Evolutionary conservation across 768 basidiomycete species (phyloP).

Genomic region (Plicaturopsis crispa): DNA sequence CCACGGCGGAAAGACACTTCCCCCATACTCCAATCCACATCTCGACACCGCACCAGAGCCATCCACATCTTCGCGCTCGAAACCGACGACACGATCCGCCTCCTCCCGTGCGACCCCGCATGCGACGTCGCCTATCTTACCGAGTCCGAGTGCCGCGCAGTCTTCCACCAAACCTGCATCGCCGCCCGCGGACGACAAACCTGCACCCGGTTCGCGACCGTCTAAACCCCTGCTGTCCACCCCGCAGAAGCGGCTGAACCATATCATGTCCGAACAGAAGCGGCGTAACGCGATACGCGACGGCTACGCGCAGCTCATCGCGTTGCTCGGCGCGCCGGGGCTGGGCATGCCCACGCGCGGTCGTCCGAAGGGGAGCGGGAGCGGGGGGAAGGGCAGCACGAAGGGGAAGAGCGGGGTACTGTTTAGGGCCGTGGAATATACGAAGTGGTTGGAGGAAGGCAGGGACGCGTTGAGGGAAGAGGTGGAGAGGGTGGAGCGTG

Average conservation of each 20-base stretch:
- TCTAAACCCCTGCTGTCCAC: constrained; percentile 67
- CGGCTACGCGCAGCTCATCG: constrained; percentile 83
- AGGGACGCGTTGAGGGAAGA: constrained; percentile 64
- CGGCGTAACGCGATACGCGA: constrained; percentile 88
- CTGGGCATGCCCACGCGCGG: constrained; percentile 74
- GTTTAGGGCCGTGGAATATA: constrained; percentile 82
- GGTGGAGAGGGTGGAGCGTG: constrained; percentile 23
- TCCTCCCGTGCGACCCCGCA: constrained; percentile 17
- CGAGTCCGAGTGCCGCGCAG: constrained; percentile 4
- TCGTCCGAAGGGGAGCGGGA: constrained; percentile 73
- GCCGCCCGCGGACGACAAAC: constrained; percentile 12
- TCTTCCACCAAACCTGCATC: constrained; percentile 17
- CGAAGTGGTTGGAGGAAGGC: constrained; percentile 81
- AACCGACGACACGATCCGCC: constrained; percentile 14
- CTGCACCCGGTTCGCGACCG: constrained; percentile 9
- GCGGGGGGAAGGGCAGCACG: constrained; percentile 54
- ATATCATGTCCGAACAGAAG: constrained; percentile 93
- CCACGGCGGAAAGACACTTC: constrained; percentile 8
- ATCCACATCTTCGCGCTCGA: constrained; percentile 28
- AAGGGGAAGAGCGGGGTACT: constrained; percentile 89
- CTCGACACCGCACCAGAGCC: constrained; percentile 34
- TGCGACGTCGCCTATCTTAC: constrained; percentile 6
- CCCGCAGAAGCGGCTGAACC: constrained; percentile 84
- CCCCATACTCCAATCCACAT: constrained; percentile 43
- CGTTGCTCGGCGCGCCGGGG: constrained; percentile 66